Percentiles rank a stretch among this genome's conserved stretches.
Conservation (phyloP, 2,329 filamentous ascomycete genomes). For the Lachnellula occidentalis region DNA sequence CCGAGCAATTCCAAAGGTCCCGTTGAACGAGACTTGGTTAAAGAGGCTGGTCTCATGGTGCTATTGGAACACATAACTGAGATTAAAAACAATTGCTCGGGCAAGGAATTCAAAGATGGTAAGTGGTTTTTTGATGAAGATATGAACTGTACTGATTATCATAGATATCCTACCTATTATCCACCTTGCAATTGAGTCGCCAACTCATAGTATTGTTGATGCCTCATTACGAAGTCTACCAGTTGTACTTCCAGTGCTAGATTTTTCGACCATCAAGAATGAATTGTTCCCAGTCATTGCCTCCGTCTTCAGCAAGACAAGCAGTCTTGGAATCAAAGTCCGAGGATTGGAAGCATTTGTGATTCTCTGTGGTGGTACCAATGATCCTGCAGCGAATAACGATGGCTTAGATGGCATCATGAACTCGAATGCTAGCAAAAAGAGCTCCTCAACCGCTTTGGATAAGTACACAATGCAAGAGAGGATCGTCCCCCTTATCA, state of each 20-base stretch:
- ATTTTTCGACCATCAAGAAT: conserved; percentile 96
- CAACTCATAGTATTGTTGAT: conserved; percentile 85
- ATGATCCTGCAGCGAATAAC: conserved; percentile 43
- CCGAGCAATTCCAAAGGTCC: conserved; percentile 45
- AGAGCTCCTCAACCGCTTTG: conserved; percentile 68
- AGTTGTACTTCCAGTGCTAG: conserved; percentile 76
- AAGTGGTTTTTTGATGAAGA: conserved; percentile 29
- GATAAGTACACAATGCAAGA: conserved; percentile 99
- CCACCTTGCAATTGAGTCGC: conserved; percentile 75
- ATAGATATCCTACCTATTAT: conserved; percentile 84
- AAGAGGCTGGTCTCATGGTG: conserved; percentile 88
- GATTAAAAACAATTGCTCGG: conserved; percentile 74
- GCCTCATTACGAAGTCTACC: conserved; percentile 74
- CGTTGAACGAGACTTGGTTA: conserved; percentile 71
- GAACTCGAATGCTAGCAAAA: conserved; percentile 44
- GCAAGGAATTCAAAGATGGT: conserved; percentile 94
- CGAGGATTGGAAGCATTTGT: conserved; percentile 85
- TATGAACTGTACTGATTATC: conserved; percentile 19
- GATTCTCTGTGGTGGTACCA: conserved; percentile 76
- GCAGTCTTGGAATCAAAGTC: conserved; percentile 90
- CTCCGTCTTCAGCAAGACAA: conserved; percentile 85
- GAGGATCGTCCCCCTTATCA: conserved; percentile 86
- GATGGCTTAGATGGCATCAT: conserved; percentile 74
- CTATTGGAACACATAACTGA: conserved; percentile 76
- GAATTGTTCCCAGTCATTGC: conserved; percentile 93